Evolutionary conservation across 148 eudicot genomes (phyloP), one percentile per base, ranked within the genome.

Genomic region (Rhododendron kiyosumense): DNA sequence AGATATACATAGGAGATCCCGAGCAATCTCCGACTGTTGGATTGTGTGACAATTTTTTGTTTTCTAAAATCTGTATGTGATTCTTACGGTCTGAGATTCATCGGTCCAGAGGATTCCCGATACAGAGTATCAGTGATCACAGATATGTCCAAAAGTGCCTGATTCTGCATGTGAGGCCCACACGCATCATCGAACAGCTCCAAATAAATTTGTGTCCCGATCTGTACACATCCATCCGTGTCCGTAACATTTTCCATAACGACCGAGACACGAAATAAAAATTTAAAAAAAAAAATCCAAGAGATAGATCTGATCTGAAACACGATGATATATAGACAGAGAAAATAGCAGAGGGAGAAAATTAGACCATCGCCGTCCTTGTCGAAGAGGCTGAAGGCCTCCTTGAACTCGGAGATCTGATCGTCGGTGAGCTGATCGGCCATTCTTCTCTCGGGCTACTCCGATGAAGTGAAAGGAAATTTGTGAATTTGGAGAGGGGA

Each of bases 391-490:
- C 81, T 78, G 81, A 78, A 78, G 49, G 81, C 81, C 22, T 78
- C 81, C 81, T 78, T 78, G 81, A 78, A 78, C 9, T 78, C 83
- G 41, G 83, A 80, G 83, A 80, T 80, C 83, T 80, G 83, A 80
- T 80, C 83, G 83, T 80, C 83, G 43, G 83, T 80, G 65, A 80
- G 83, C 83, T 80, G 83, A 80, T 80, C 83, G 83, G 83, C 83
- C 83, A 80, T 80, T 52, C 6, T 54, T 32, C 74, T 51, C 41
- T 28, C 32, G 65, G 28, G 74, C 74, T 67, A 2, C 17, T 28
- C 65, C 24, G 65, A 51, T 32, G 32, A 30, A 17, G 41, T 78
- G 81, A 78, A 57, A 52, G 83, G 83, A 7, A 49, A 79, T 49
- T 28, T n/a, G 54, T 8, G 49, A 46, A 46, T 46, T 46, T 46